Base-by-base conservation (phyloP, 345 rosid genomes). In the Camelina sativa region DNA sequence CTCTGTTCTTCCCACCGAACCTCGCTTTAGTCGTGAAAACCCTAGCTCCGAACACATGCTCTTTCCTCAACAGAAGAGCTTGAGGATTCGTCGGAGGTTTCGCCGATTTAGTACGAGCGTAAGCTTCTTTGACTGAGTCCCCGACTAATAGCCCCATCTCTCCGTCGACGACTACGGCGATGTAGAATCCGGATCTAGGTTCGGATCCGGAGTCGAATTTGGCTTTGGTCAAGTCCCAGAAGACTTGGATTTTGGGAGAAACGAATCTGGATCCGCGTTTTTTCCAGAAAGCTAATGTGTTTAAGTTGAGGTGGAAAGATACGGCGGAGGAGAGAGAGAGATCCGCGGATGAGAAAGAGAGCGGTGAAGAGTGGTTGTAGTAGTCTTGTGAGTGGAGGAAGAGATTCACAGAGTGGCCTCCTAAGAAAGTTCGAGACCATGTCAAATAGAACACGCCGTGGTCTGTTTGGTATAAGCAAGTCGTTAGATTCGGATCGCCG, bases 361-460 rank as follows among this genome's bases (percentile, higher is more conserved):
- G 82, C 70, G 80, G 82, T 5, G 75, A 34, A 22, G 73, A 67
- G 77, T 74, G 35, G 54, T 62, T 74, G 56, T 79, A 79, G 82
- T 30, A 32, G 54, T 86, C 86, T 10, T 66, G 65, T 17, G 91
- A 87, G 80, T 85, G 89, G 82, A 87, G 96, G 56, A 83, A 75
- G 80, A 92, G 94, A 71, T 84, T 79, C 62, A 92, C 81, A n/a
- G 94, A 89, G 80, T 88, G 96, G 67, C 99, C 96, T 30, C 99
- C 97, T 55, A 90, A 71, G 76, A 89, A 83, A 59, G 82, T 80
- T 2, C 86, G 71, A 8, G 97, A 89, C 99, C 98, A 95, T 16
- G 98, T 90, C 10, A 95, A 85, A 50, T 93, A 88, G 73, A 92
- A 95, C 4, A 89, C 75, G 7, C 99, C 99, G 12, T 88, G 85